Evolutionary conservation across 2,329 filamentous ascomycete genomes (phyloP), one percentile per base, ranked within the genome.

Genomic region (Aspergillus ochraceoroseus): DNA sequence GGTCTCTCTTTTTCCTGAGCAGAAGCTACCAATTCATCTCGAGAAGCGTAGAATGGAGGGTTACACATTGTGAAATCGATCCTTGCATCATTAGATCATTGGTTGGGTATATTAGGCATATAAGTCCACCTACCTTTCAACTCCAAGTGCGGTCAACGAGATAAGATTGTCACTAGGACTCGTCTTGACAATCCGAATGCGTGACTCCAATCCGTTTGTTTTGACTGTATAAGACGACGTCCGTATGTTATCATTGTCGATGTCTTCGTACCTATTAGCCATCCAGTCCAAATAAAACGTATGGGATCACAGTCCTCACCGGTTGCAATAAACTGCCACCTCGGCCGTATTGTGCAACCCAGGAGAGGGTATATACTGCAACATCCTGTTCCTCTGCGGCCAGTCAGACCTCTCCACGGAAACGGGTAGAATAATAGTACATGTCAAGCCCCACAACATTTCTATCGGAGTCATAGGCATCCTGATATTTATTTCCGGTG

Each of bases 11-110:
- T 95, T 25, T 73, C 64, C 11, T 70, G 62, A 0, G 85, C 83
- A 1, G 82, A 83, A 3, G 70, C 66, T 2, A 74, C 51, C 64
- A 95, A 77, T 35, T 94, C 87, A 4, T 73, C 65, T 2, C 75
- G 67, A 0, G 85, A 88, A n/a, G 72, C 64, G 68, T 95, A 96
- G 67, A 98, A 98, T 0, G 92, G 92, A 0, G 92, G 92, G 52
- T 98, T 98, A 49, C 84, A 90, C 80, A 96, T 94, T 43, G 79
- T 80, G 60, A 96, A 95, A 58, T 90, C 82, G 29, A 94, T 71
- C 2, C 70, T 72, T 56, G 13, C 8, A 38, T 13, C 25, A 34
- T 39, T 30, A 50, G 38, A 40, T 31, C 33, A 33, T 32, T 22
- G 38, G 41, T 40, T 27, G 13, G 20, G 15, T 8, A 31, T 8